A percentile compares a stretch with the other conserved stretches of the same genome.
These are phyloP conservation scores for Seiridium unicorne DNA, from an alignment of 2,329 filamentous ascomycete species.

Conservation along the genomic window DNA sequence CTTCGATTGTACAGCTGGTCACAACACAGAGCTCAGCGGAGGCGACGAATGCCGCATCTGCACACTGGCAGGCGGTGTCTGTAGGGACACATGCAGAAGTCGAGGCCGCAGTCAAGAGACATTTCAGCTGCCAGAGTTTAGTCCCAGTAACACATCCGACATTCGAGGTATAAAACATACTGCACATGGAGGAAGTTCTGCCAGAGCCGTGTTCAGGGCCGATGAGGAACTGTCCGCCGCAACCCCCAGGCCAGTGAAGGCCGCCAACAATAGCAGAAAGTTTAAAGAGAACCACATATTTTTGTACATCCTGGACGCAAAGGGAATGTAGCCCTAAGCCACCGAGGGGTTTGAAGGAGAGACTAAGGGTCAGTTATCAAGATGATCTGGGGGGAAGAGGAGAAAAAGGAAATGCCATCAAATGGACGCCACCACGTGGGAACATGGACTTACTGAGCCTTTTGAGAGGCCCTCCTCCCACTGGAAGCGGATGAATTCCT, in stretches of 20 bases:
- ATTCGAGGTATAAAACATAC: neutral
- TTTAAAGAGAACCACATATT: neutral
- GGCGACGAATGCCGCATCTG: neutral
- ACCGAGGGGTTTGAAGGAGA: neutral
- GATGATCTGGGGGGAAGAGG: neutral
- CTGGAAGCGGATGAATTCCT: neutral
- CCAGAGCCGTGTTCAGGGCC: neutral
- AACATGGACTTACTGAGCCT: neutral
- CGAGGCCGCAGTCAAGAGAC: slow-evolving; percentile 8
- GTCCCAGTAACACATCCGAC: neutral
- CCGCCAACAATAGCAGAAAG: neutral
- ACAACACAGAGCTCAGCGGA: slow-evolving; percentile 10
- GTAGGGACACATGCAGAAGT: slow-evolving; percentile 10
- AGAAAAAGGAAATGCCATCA: neutral
- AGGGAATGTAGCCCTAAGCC: neutral
- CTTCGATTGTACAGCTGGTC: slow-evolving; percentile 11
- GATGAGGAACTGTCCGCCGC: neutral
- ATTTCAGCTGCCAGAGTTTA: slow-evolving; percentile 5
- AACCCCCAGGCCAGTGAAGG: neutral
- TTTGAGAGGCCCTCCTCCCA: neutral
- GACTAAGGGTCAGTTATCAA: slow-evolving; percentile 4
- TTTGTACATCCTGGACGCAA: neutral
- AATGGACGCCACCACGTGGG: neutral
- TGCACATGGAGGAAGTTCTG: neutral
- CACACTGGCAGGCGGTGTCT: slow-evolving; percentile 13